Conservation (phyloP, 2,329 filamentous ascomycete species). For the Trichoderma sp. region DNA sequence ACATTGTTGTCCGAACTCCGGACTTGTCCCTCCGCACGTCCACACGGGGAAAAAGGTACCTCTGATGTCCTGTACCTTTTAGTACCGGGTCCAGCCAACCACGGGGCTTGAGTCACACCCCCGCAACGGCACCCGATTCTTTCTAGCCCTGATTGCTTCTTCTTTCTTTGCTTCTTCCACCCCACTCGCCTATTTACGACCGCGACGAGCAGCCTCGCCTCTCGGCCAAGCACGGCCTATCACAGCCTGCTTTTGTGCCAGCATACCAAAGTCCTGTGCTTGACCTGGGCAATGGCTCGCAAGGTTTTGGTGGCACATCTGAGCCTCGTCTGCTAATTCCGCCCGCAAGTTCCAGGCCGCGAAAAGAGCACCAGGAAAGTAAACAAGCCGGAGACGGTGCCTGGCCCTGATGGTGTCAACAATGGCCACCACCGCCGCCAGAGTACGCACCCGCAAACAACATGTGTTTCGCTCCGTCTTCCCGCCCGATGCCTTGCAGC, state of each 20-base stretch:
- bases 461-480: conserved; percentile 59
- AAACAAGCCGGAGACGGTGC: not conserved
- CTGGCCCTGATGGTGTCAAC: not conserved
- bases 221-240: not conserved
- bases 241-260: not conserved
- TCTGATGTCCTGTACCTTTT: not conserved
- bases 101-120: not conserved
- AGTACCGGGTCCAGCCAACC: not conserved
- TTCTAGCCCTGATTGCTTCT: not conserved
- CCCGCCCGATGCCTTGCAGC: conserved; percentile 51
- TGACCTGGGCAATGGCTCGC: conserved; percentile 1
- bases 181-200: conserved; percentile 7
- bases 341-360: conserved; percentile 8
- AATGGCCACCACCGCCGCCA: conserved; percentile 41
- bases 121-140: not conserved
- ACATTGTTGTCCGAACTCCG: not conserved
- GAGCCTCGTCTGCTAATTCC: conserved; percentile 17
- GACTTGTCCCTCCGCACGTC: not conserved
- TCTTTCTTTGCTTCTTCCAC: conserved; percentile 9
- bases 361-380: not conserved
- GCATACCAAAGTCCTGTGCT: not conserved
- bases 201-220: conserved; percentile 8
- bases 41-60: not conserved
- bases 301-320: not conserved
- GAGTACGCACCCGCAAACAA: conserved; percentile 49